These are phyloP conservation scores for Cryptococcus jaspeensis DNA, from an alignment of 1,284 basidiomycete species.

Conservation along the genomic window DNA sequence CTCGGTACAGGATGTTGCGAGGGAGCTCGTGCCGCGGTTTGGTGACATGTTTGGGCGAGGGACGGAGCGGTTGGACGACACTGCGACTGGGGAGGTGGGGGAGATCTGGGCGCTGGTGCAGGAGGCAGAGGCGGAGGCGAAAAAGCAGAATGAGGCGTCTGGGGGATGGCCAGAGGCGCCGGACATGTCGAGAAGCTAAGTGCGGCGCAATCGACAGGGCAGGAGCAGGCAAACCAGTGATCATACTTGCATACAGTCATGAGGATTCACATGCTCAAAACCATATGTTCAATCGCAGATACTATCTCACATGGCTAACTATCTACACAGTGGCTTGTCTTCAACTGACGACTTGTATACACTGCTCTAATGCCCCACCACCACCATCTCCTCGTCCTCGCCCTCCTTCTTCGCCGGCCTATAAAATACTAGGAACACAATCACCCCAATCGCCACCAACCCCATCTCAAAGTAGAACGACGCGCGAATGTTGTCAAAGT, in stretches of 20 bases:
- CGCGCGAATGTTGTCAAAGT: constrained; percentile 39
- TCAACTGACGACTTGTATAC: no score
- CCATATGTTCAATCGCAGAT: no score
- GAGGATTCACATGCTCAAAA: no score
- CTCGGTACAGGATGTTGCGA: constrained; percentile 28
- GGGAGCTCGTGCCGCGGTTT: constrained; percentile 40
- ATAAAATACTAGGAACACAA: not conserved
- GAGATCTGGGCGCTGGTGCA: constrained; percentile 28
- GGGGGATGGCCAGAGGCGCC: constrained; percentile 38
- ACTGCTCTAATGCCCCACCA: not conserved
- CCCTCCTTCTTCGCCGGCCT: not conserved
- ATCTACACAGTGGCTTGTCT: no score
- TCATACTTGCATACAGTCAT: no score
- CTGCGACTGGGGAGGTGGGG: constrained; percentile 17
- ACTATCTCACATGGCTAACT: no score
- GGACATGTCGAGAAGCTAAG: constrained; percentile 4
- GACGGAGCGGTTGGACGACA: constrained; percentile 25
- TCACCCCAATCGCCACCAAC: not conserved
- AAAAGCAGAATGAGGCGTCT: constrained; percentile 15
- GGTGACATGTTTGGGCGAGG: constrained; percentile 34
- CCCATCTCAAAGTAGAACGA: constrained; percentile 21
- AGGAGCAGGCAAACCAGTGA: no score
- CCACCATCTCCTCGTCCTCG: not conserved
- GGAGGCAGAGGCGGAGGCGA: constrained; percentile 32
- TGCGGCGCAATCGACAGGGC: not conserved